Conservation (phyloP, 768 basidiomycete species). For the Paxillus involutus region DNA sequence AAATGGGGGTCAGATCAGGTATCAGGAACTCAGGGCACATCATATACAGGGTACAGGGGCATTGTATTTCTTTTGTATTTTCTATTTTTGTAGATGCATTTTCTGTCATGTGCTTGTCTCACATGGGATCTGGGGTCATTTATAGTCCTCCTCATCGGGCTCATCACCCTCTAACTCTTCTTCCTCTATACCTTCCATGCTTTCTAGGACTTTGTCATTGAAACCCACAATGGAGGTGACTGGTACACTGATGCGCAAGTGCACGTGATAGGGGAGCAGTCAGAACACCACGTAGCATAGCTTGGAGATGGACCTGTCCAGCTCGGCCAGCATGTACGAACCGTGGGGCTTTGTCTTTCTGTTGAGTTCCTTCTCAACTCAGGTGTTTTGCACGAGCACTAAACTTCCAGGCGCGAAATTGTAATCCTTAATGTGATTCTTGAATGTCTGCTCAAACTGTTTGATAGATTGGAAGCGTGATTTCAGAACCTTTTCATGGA, state of each 20-base stretch:
- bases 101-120: no score
- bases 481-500: no score
- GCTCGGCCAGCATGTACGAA: constrained; percentile 25
- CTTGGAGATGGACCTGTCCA: constrained; percentile 20
- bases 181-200: no score
- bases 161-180: no score
- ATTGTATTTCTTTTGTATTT: no score
- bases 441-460: neutral
- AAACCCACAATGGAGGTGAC: neutral
- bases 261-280: constrained; percentile 16
- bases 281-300: constrained; percentile 18
- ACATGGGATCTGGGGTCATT: no score
- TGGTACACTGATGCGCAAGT: fast-evolving
- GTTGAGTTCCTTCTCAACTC: constrained; percentile 5
- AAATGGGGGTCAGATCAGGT: no score
- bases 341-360: constrained; percentile 23
- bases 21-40: no score
- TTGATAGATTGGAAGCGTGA: no score
- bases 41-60: no score
- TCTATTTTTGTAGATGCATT: no score
- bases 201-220: neutral
- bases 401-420: neutral
- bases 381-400: neutral
- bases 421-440: neutral
- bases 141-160: no score